Evolutionary conservation across 768 basidiomycete genomes (phyloP).

Genomic region (Russula sp.): DNA sequence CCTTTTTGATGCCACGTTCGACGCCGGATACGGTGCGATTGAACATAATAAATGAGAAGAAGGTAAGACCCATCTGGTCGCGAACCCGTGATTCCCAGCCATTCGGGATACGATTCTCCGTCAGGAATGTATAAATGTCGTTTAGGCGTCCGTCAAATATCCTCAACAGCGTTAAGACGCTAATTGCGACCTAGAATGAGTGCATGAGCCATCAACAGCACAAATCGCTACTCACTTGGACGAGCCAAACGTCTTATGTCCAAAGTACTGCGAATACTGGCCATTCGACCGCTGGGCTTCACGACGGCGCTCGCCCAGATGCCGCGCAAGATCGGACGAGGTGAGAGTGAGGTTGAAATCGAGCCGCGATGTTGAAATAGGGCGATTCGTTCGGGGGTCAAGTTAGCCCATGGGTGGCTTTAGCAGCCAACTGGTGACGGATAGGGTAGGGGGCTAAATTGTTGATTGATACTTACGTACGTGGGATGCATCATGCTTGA

Average conservation of each 20-base stretch:
- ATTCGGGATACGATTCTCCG: slow-evolving; percentile 66
- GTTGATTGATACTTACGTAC: slow-evolving; percentile 43
- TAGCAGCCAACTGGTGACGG: neutral
- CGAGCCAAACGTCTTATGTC: slow-evolving; percentile 63
- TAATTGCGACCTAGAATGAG: slow-evolving; percentile 32
- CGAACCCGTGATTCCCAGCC: slow-evolving; percentile 66
- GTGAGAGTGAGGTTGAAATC: slow-evolving; percentile 44
- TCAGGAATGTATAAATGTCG: slow-evolving; percentile 54
- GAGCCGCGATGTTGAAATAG: slow-evolving; percentile 18
- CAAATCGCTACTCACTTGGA: slow-evolving; percentile 52
- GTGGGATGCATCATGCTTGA: slow-evolving; percentile 67
- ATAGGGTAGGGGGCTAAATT: no score
- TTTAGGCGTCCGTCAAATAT: slow-evolving; percentile 63
- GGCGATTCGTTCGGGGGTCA: slow-evolving; percentile 16
- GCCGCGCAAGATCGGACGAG: slow-evolving; percentile 54
- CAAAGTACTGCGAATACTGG: slow-evolving; percentile 48
- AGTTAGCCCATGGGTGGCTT: neutral
- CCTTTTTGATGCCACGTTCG: slow-evolving; percentile 37
- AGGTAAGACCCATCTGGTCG: slow-evolving; percentile 57
- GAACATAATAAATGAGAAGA: slow-evolving; percentile 52
- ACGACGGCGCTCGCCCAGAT: slow-evolving; percentile 57
- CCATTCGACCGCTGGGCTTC: slow-evolving; percentile 55
- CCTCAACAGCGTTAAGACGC: slow-evolving; percentile 59
- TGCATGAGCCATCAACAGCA: neutral
- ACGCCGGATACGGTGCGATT: slow-evolving; percentile 41